phyloP scores from a whole-genome alignment of 345 rosid species.

The Moricandia moricandioides region DNA sequence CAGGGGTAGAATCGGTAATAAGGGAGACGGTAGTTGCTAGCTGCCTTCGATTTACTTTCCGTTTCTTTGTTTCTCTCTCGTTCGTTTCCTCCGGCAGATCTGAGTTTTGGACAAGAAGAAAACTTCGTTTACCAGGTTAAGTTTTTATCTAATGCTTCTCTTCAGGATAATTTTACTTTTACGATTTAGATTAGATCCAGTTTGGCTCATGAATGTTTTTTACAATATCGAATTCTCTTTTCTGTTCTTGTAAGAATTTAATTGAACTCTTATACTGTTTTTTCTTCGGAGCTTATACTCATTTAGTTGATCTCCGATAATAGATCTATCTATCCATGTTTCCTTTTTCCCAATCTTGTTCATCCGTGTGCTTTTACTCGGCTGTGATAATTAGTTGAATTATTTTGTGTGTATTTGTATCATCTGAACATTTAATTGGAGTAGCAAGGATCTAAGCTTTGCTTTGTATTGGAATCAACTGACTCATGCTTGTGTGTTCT shows the following conservation, averaged over 20 bases:
- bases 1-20: slow-evolving; percentile 22
- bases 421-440: background rate
- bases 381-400: no score
- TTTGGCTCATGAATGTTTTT: background rate
- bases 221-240: background rate
- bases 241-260: no score
- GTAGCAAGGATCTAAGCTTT: no score
- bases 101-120: background rate
- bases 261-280: no score
- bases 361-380: no score
- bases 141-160: background rate
- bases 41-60: background rate
- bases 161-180: background rate
- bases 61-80: background rate
- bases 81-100: background rate
- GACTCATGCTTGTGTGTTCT: background rate
- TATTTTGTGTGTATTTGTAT: background rate
- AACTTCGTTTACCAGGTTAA: background rate
- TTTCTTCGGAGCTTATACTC: no score
- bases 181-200: background rate
- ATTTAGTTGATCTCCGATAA: no score
- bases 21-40: background rate
- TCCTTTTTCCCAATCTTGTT: no score
- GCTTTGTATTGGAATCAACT: background rate
- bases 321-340: no score